Evolutionary conservation across 768 basidiomycete genomes (phyloP), one percentile per base, ranked within the genome.

Genomic region (Rhodotorula paludigena): DNA sequence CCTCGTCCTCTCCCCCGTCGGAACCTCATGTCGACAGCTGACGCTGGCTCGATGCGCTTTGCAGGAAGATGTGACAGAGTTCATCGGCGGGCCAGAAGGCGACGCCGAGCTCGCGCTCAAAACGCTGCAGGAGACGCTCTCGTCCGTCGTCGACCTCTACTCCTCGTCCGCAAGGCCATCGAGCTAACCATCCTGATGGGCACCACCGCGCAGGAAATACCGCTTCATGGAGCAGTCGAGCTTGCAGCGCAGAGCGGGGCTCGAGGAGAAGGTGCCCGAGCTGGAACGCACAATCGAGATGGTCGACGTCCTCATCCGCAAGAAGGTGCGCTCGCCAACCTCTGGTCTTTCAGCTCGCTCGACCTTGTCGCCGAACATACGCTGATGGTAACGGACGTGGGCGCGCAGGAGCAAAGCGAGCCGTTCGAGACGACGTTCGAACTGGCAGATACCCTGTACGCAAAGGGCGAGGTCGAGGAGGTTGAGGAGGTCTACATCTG

Each of bases 191-290:
- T 14, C 23, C 21, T 44, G 28, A 15, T 2, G 23, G 16, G 6
- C 12, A 41, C 56, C 61, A 45, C 60, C 21, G 51, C 45, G 55
- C 80, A 99, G 94, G 74, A 98, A 99, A 82, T 98, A 99, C 82
- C 88, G 89, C 57, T 97, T 94, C 80, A 98, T 99, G 94, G 94
- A 98, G 73, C 80, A 85, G 23, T 92, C 86, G 76, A 81, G 93
- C 56, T 81, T 86, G 11, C 88, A 91, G 75, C 84, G 92, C 53
- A 83, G 88, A 60, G 83, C 83, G 58, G 85, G 87, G 25, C 82
- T 97, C 9, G 88, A 92, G 73, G 89, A 90, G 68, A 98, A 99
- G 82, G 92, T 97, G 44, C 93, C 94, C 0, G 96, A 99, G 78
- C 91, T 98, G 75, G 85, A 84, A 74, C 92, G 92, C 81, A 97